phyloP scores from a whole-genome alignment of 257 asterid genomes.

The Anisodus tanguticus region DNA sequence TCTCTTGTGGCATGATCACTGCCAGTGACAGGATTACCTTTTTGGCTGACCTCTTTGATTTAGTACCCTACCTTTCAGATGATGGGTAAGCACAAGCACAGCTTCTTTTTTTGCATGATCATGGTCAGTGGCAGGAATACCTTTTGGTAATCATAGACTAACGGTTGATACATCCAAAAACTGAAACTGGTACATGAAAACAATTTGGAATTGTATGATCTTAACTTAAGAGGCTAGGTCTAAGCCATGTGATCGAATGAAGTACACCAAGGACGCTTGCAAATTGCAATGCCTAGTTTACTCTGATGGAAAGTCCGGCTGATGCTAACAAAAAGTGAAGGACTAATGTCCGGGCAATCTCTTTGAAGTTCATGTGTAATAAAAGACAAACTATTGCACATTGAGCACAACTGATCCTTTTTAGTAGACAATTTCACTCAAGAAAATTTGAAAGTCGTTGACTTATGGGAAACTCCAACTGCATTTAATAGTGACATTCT shows the following conservation, averaged over 20 bases:
- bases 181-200: not conserved
- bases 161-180: not conserved
- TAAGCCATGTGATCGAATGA: not conserved
- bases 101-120: slow-evolving; percentile 4
- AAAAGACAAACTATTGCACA: not conserved
- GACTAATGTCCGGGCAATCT: not conserved
- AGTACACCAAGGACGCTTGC: not conserved
- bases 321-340: not conserved
- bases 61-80: not conserved
- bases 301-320: not conserved
- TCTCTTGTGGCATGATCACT: slow-evolving; percentile 5
- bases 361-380: not conserved
- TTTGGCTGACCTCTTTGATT: not conserved
- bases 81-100: not conserved
- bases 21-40: slow-evolving; percentile 3
- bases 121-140: not conserved
- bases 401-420: not conserved
- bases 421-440: not conserved
- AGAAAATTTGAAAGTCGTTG: not conserved
- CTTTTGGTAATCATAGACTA: not conserved
- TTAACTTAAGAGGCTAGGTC: not conserved
- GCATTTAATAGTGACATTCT: not conserved
- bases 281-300: not conserved
- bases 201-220: not conserved
- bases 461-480: not conserved